Percentiles rank a stretch among this genome's conserved stretches.
These are phyloP conservation scores for Diddensiella transvaalensis DNA, from an alignment of 805 yeast genomes.

Conservation along the genomic window DNA sequence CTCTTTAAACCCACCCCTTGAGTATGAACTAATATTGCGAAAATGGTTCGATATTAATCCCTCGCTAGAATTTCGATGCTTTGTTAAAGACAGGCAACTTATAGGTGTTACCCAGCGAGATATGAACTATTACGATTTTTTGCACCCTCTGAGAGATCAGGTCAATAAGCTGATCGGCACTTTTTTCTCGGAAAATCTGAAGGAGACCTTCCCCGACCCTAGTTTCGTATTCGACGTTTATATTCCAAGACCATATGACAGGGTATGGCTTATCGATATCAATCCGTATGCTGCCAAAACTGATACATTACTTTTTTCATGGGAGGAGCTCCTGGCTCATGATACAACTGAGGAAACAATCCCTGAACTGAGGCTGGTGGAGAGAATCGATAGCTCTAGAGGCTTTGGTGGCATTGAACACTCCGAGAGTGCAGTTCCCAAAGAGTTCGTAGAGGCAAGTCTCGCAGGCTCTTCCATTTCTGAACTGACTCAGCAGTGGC, in stretches of 20 bases:
- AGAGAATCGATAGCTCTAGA: slow-evolving; percentile 59
- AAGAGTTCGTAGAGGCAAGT: slow-evolving; percentile 83
- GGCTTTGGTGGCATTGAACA: slow-evolving; percentile 79
- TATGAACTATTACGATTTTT: slow-evolving; percentile 72
- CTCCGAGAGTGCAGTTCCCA: slow-evolving; percentile 87
- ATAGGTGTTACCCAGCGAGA: slow-evolving; percentile 84
- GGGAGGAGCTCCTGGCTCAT: slow-evolving; percentile 66
- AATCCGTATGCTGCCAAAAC: slow-evolving; percentile 81
- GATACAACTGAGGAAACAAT: slow-evolving; percentile 25
- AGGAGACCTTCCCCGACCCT: slow-evolving; percentile 49
- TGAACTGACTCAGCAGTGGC: slow-evolving; percentile 15
- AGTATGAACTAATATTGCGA: slow-evolving; percentile 66
- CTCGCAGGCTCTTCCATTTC: slow-evolving; percentile 32
- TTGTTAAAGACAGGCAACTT: slow-evolving; percentile 59
- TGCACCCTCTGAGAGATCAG: slow-evolving; percentile 48
- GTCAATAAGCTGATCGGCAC: slow-evolving; percentile 47
- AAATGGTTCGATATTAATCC: slow-evolving; percentile 85
- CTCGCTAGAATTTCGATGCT: slow-evolving; percentile 86
- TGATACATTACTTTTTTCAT: slow-evolving; percentile 72
- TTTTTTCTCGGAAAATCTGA: slow-evolving; percentile 51
- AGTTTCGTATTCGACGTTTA: slow-evolving; percentile 76
- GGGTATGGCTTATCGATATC: slow-evolving; percentile 72
- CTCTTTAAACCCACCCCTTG: neutral
- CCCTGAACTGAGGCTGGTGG: slow-evolving; percentile 57
- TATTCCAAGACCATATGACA: slow-evolving; percentile 67